phyloP scores from a whole-genome alignment of 345 rosid species.

The Eucalyptus tenuipes region DNA sequence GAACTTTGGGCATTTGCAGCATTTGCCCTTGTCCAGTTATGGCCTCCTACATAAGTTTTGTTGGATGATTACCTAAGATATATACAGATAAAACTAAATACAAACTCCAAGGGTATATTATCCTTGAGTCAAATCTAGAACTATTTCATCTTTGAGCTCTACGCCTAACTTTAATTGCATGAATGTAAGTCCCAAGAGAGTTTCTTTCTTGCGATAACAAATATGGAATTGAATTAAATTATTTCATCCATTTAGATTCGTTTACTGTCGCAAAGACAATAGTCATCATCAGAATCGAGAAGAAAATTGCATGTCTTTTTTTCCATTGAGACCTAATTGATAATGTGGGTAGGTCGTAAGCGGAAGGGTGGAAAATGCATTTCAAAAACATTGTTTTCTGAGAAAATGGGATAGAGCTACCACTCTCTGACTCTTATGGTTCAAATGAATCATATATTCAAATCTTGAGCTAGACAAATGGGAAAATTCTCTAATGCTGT shows the following conservation, averaged over 20 bases:
- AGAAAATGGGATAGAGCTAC: not conserved
- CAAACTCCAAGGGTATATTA: not conserved
- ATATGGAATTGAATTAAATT: not conserved
- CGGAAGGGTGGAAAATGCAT: not conserved
- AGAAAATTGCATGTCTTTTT: not conserved
- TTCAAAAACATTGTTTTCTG: not conserved
- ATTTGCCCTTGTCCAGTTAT: slow-evolving; percentile 69
- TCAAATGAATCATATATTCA: not conserved
- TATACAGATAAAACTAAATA: not conserved
- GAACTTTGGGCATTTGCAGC: slow-evolving; percentile 53
- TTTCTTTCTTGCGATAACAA: fast-evolving
- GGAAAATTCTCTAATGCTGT: not conserved
- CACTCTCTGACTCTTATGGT: fast-evolving
- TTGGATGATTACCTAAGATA: not conserved
- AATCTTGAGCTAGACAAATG: not conserved
- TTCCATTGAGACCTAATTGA: not conserved
- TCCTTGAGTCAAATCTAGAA: not conserved
- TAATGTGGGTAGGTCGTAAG: not conserved
- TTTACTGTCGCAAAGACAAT: not conserved
- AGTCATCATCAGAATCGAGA: fast-evolving
- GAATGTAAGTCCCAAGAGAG: not conserved
- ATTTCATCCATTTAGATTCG: not conserved
- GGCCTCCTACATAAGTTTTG: not conserved
- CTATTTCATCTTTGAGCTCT: not conserved
- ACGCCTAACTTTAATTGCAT: not conserved